Evolutionary conservation across 2,329 filamentous ascomycete genomes (phyloP), one percentile per base, ranked within the genome.

Genomic region (Botrytis medusae): DNA sequence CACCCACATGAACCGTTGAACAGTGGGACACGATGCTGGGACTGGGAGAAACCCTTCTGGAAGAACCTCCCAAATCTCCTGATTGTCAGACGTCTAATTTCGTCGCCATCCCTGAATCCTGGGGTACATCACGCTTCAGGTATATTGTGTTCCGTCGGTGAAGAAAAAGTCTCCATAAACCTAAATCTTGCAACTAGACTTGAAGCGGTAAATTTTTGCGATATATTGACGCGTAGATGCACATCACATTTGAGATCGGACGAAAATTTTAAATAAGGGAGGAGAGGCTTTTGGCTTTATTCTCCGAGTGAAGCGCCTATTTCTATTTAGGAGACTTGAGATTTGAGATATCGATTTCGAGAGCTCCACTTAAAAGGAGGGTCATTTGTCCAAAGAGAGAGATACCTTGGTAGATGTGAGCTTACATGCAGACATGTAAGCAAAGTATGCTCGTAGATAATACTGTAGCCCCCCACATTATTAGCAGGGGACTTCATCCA

Each of bases 281-380:
- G 29, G 10, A 51, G 44, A 34, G 44, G 44, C 29, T n/a, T n/a
- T 3, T 12, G 34, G n/a, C 37, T 57, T 63, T 37, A 67, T 67
- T 67, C 63, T 67, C 63, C 63, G 34, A 67, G 63, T 32, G 63
- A 65, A 14, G 32, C 44, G 34, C 63, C 63, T 63, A 16, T n/a
- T 54, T n/a, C 48, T 48, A 32, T n/a, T 51, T 48, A 25, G 6
- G 44, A 25, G 29, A 18, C 25, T 51, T 25, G 22, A 65, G 42
- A 67, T 67, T 40, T 37, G 14, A 54, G 44, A 67, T 67, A 54
- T 40, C 32, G 46, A 40, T 67, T 67, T 51, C 44, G 34, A 32
- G 18, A 29, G 46, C 46, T 16, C 48, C 48, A n/a, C 48, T 54
- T n/a, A n/a, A 54, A n/a, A n/a, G 22, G 48, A 51, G 48, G 48